A percentile compares a stretch with the other conserved stretches of the same genome.
These are phyloP conservation scores for Baorangia bicolor DNA, from an alignment of 768 basidiomycete species.

Conservation along the genomic window DNA sequence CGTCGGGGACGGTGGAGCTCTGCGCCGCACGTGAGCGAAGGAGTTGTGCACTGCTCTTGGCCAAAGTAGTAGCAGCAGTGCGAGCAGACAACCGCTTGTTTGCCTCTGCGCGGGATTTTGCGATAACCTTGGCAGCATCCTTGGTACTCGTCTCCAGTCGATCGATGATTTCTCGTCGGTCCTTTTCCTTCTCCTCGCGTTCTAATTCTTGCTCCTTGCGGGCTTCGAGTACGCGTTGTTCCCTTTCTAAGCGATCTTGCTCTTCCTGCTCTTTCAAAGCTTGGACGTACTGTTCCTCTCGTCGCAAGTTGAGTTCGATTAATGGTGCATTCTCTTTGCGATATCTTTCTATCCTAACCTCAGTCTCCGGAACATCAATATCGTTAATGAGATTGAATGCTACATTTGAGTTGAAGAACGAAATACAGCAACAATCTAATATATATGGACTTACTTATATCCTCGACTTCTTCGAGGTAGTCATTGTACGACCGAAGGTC, in stretches of 20 bases:
- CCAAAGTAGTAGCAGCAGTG: slow-evolving; percentile 40
- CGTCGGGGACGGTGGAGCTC: slow-evolving; percentile 68
- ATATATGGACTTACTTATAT: slow-evolving; percentile 58
- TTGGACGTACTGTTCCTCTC: slow-evolving; percentile 74
- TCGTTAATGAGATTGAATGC: slow-evolving; percentile 96
- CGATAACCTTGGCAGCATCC: slow-evolving; percentile 67
- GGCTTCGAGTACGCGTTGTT: slow-evolving; percentile 63
- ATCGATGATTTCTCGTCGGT: slow-evolving; percentile 73
- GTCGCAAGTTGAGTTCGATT: slow-evolving; percentile 81
- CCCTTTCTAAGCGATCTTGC: slow-evolving; percentile 67
- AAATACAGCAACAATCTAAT: background rate
- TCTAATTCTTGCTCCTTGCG: slow-evolving; percentile 73
- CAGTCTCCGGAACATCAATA: slow-evolving; percentile 75
- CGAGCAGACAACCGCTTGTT: slow-evolving; percentile 61
- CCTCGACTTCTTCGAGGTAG: slow-evolving; percentile 95
- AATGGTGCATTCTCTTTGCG: slow-evolving; percentile 77
- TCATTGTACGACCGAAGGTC: slow-evolving; percentile 85
- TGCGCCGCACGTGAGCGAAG: slow-evolving; percentile 64
- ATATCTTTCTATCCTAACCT: slow-evolving; percentile 77
- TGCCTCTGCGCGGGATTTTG: slow-evolving; percentile 63
- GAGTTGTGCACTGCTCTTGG: slow-evolving; percentile 46
- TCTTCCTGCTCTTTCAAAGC: slow-evolving; percentile 79
- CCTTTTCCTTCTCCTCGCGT: slow-evolving; percentile 72
- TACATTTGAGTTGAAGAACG: slow-evolving; percentile 29
- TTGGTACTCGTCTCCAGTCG: slow-evolving; percentile 75